Base-by-base conservation (phyloP, 2,329 filamentous ascomycete genomes). In the Phyllosticta citribraziliensis region DNA sequence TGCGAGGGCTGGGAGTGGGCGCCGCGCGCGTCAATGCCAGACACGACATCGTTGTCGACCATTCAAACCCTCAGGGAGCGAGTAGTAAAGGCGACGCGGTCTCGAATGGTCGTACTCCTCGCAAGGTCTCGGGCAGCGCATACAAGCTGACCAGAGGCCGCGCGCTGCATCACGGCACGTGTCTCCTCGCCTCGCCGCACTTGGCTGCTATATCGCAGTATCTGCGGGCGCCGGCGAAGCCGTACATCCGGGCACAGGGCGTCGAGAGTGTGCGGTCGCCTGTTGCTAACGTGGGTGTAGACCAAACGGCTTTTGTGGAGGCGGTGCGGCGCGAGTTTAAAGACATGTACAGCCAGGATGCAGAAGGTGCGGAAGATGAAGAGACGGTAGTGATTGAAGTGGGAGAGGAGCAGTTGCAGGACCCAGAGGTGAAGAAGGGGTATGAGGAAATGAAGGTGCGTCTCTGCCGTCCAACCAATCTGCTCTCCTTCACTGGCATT, bases 131-230 rank as follows among this genome's bases (percentile, higher is more conserved):
- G 0, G 94, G 94, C 1, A 97, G 91, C 0, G 94, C 94, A 11
- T 99, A 96, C 76, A 97, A 97, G 74, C 80, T 99, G 59, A 97
- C 89, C 0, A 81, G 89, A 24, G 78, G 84, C 56, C 82, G 93
- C 53, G 88, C 91, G 8, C 79, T 99, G 62, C 94, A 99, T 74
- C 94, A 99, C 74, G 94, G 92, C 8, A 99, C 94, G 0, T 94
- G 91, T 68, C 79, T 99, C 52, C 79, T 97, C 2, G 79, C 82
- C 35, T 92, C 89, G 59, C 87, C 88, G 1, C 89, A 96, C 70
- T 77, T 97, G 52, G 72, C 77, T 30, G 75, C 79, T 51, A 88
- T 97, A 27, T 84, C 86, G 1, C 75, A 80, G 2, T 84, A 93
- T 68, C 74, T 99, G 65, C 82, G 84, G 22, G 91, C 90, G n/a